Conservation (phyloP, 257 asterid species). For the Nicotiana paniculata region DNA sequence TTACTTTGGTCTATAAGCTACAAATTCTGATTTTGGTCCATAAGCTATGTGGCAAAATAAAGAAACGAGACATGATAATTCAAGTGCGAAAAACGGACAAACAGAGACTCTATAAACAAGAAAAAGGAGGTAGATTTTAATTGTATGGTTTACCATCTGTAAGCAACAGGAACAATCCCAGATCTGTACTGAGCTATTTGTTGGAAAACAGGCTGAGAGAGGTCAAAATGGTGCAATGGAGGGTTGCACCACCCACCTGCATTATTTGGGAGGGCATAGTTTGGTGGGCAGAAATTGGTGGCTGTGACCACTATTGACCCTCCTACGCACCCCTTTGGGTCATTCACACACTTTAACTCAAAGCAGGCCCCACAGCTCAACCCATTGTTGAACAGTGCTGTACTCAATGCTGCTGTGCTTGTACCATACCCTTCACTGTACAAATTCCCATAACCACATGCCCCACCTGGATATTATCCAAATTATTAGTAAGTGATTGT, state of each 20-base stretch:
- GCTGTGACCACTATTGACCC: conserved; percentile 22
- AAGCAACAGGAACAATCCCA: conserved; percentile 28
- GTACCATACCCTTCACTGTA: conserved; percentile 31
- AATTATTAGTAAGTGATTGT: too few relatives aligned
- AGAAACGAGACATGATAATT: too few relatives aligned
- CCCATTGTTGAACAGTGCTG: conserved; percentile 26
- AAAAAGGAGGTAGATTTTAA: neutral
- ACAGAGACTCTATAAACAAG: neutral
- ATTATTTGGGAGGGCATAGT: conserved; percentile 15
- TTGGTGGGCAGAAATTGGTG: conserved; percentile 31
- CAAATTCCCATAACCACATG: conserved; percentile 29
- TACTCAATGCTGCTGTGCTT: conserved; percentile 29
- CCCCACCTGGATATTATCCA: conserved; percentile 16
- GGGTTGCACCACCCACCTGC: conserved; percentile 30
- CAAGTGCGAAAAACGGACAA: neutral
- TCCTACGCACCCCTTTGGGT: conserved; percentile 16
- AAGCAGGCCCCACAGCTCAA: conserved; percentile 29
- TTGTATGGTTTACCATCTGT: conserved; percentile 14
- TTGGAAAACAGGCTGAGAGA: conserved; percentile 24
- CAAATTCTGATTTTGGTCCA: too few relatives aligned
- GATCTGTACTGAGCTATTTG: conserved; percentile 24
- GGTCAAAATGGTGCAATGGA: conserved; percentile 27
- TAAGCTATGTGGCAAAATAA: too few relatives aligned
- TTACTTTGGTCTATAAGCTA: too few relatives aligned
- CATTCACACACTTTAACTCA: conserved; percentile 19